Evolutionary conservation across 2,329 filamentous ascomycete species (phyloP), one percentile per base, ranked within the genome.

Genomic region (Neurospora crassa): DNA sequence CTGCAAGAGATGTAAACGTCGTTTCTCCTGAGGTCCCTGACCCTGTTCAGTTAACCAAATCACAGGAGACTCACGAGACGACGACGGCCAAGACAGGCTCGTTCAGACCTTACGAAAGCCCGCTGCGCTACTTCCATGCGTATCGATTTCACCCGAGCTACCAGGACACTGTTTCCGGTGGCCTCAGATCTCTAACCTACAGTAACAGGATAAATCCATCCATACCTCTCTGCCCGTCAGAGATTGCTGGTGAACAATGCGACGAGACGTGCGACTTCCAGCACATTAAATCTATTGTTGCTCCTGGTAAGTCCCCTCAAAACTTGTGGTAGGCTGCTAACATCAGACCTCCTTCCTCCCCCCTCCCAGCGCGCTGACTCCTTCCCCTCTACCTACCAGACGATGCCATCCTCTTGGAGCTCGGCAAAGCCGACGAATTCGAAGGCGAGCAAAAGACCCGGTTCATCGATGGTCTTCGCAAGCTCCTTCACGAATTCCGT

Each of bases 121-220:
- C 94, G 41, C 84, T 99, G 73, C 89, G 88, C 75, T 87, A 88
- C 76, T 97, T 98, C 81, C 93, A 90, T 79, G 91, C 92, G 45
- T 99, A 92, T 82, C 93, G 95, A 76, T 97, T 95, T 79, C 94
- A 98, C 79, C 92, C 93, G 41, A 84, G 88, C 69, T 98, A 90
- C 81, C 83, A 85, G 74, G 81, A 91, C 68, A 84, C 88, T 71
- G 89, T 97, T 71, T 79, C 88, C 71, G 91, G 90, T 73, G 95
- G 95, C 63, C 91, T 94, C 78, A 90, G 91, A 78, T 98, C 96
- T 74, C 86, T 96, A 83, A 98, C 94, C 63, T 98, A 95, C 83
- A 97, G 93, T 82, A 92, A 97, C 81, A 91, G 90, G 76, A 97
- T 99, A 81, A 90, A 97, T 79, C 85, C 90, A 34, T 85, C 88